Conservation (phyloP, 2,329 filamentous ascomycete genomes). For the Scedosporium boydii region DNA sequence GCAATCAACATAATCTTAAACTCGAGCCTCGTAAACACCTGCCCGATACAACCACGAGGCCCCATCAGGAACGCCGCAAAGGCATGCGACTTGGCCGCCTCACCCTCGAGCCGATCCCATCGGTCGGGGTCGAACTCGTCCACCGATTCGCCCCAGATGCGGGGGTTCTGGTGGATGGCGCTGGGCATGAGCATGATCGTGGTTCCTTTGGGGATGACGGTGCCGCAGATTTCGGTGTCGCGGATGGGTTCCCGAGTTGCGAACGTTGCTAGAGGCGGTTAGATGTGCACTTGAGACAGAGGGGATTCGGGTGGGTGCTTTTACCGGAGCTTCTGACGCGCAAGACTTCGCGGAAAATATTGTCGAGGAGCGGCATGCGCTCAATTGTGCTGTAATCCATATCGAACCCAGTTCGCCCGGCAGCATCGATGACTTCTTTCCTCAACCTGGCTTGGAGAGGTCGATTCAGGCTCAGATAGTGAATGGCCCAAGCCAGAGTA, state of each 20-base stretch:
- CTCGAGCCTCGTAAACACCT: slow-evolving; percentile 24
- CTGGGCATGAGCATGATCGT: slow-evolving; percentile 24
- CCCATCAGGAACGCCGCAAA: slow-evolving; percentile 27
- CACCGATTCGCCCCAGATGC: slow-evolving; percentile 26
- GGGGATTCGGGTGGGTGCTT: background rate
- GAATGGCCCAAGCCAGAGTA: slow-evolving; percentile 29
- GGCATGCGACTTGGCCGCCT: slow-evolving; percentile 18
- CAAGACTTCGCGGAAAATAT: slow-evolving; percentile 33
- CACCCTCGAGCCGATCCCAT: slow-evolving; percentile 21
- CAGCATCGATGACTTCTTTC: slow-evolving; percentile 22
- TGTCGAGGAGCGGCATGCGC: slow-evolving; percentile 26
- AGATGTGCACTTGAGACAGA: background rate
- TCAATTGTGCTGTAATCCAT: slow-evolving; percentile 16
- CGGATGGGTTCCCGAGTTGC: slow-evolving; percentile 19
- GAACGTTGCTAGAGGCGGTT: slow-evolving; percentile 16
- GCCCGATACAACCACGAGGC: slow-evolving; percentile 27
- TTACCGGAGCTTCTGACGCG: slow-evolving; percentile 27
- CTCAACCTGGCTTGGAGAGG: slow-evolving; percentile 27
- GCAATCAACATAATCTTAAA: slow-evolving; percentile 26
- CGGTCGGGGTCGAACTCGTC: slow-evolving; percentile 26
- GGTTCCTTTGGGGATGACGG: slow-evolving; percentile 25
- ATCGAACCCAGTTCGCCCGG: slow-evolving; percentile 6
- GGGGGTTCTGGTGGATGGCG: slow-evolving; percentile 23
- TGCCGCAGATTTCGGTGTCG: slow-evolving; percentile 23
- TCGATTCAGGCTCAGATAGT: slow-evolving; percentile 25